A percentile compares a stretch with the other conserved stretches of the same genome.
Evolutionary conservation across 1,284 basidiomycete genomes (phyloP).

Genomic region (Moesziomyces antarcticus): DNA sequence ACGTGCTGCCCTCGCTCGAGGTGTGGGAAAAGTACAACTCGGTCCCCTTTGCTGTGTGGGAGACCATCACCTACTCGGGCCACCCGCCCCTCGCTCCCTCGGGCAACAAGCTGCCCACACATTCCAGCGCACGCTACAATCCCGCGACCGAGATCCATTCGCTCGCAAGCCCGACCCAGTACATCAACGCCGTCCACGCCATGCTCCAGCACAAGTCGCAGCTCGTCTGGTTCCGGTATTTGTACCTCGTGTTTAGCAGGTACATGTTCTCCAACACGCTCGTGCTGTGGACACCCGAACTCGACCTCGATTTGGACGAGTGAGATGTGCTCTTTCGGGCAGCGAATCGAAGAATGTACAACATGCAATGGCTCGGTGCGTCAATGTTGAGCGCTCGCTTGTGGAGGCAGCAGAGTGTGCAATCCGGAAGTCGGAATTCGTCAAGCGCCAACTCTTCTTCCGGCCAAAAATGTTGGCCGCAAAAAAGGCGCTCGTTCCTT

Average conservation of each 20-base stretch:
- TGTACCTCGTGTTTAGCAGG: constrained; percentile 57
- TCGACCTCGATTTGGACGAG: constrained; percentile 12
- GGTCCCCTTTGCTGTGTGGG: constrained; percentile 37
- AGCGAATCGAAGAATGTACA: neutral
- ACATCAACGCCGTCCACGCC: constrained; percentile 41
- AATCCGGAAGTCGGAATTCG: constrained; percentile 10
- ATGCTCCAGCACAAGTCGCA: constrained; percentile 62
- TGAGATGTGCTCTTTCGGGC: neutral
- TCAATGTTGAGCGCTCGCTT: too few species aligned
- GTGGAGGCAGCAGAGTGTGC: neutral
- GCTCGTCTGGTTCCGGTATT: constrained; percentile 64
- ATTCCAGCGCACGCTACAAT: neutral
- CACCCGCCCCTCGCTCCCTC: neutral
- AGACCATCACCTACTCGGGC: constrained; percentile 29
- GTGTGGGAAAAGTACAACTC: constrained; percentile 50
- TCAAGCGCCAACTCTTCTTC: neutral
- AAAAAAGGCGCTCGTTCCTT: neutral
- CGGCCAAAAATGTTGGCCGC: constrained; percentile 1
- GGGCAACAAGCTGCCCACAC: neutral
- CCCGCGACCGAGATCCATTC: constrained; percentile 31
- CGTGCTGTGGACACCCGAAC: constrained; percentile 26
- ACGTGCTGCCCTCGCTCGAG: constrained; percentile 36
- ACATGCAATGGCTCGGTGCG: too few species aligned
- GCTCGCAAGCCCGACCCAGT: constrained; percentile 36
- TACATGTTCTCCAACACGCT: constrained; percentile 57